Evolutionary conservation across 2,329 filamentous ascomycete species (phyloP), one percentile per base, ranked within the genome.

Genomic region (Beauveria sp.): DNA sequence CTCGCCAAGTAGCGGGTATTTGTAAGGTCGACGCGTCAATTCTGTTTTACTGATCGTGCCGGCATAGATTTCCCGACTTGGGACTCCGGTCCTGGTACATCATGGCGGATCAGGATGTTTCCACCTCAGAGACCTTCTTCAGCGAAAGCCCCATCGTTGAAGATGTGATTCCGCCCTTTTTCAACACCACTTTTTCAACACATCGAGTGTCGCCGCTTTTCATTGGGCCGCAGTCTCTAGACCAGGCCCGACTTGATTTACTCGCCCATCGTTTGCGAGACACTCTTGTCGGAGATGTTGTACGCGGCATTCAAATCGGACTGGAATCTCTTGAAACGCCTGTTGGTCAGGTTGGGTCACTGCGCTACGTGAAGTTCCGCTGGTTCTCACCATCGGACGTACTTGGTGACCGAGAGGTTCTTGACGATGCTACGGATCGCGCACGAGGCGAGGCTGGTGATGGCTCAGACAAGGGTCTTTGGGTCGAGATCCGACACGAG

Each of bases 121-220:
- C 61, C 24, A 63, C 61, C 9, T 63, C 61, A 5, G 60, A 58
- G 18, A 62, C 47, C 28, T 62, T 58, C 40, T 62, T 16, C 22
- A 62, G 53, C 46, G 60, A 52, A 12, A 60, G 61, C 14, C 61
- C 55, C 5, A 28, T 40, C 12, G 55, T 54, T 22, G 68, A 72
- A 26, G 64, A 67, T 43, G 57, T 60, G 1, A 63, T 67, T 24
- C 73, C 75, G 26, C 77, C 77, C 2, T 81, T 86, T 69, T 83
- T 82, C 74, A 81, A 83, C 72, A 84, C 80, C 0, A 84, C 82
- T 16, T 86, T 84, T 65, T 81, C 82, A 3, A 79, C 79, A 6
- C 79, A 84, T 66, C 80, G 81, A 52, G 77, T 79, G 3, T 85
- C 83, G 0, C 81, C 82, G 1, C 73, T 86, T 1, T 78, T 79